A percentile compares a stretch with the other conserved stretches of the same genome.
These are phyloP conservation scores for Linum lewisii DNA, from an alignment of 345 rosid species.

Conservation along the genomic window DNA sequence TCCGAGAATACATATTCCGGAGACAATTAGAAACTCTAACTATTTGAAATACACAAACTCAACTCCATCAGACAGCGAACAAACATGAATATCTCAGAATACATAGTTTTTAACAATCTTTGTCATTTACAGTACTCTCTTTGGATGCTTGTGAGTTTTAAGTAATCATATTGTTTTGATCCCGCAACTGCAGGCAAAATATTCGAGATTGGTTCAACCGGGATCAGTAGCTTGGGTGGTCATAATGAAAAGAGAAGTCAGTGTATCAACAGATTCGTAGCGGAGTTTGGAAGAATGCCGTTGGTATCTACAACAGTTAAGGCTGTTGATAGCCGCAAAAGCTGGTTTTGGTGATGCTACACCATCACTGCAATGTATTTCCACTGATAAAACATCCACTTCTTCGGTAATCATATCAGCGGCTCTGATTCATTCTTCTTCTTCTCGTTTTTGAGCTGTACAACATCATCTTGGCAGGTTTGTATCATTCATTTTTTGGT, in stretches of 20 bases:
- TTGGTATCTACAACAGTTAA: slow-evolving; percentile 60
- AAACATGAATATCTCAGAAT: no score
- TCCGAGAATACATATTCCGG: no score
- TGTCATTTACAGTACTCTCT: no score
- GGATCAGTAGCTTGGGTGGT: slow-evolving; percentile 92
- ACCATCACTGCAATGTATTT: neutral
- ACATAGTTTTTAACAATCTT: no score
- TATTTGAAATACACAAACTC: no score
- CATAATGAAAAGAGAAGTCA: slow-evolving; percentile 63
- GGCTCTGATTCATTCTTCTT: slow-evolving; percentile 12
- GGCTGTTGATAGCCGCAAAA: slow-evolving; percentile 56
- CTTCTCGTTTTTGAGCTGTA: slow-evolving; percentile 12
- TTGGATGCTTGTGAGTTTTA: neutral
- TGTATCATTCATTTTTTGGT: neutral
- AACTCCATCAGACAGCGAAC: no score
- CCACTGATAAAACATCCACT: slow-evolving; percentile 8
- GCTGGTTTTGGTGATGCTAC: slow-evolving; percentile 75
- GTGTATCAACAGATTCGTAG: slow-evolving; percentile 69
- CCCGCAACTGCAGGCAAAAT: slow-evolving; percentile 51
- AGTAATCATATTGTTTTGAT: neutral
- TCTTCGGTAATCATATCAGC: slow-evolving; percentile 12
- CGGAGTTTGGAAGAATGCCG: slow-evolving; percentile 81
- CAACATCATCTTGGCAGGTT: slow-evolving; percentile 7
- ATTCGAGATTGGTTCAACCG: slow-evolving; percentile 88
- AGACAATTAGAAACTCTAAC: no score